Percentiles rank a stretch among this genome's conserved stretches.
phyloP scores from a whole-genome alignment of 2,329 filamentous ascomycete genomes.

The Biscogniauxia marginata region DNA sequence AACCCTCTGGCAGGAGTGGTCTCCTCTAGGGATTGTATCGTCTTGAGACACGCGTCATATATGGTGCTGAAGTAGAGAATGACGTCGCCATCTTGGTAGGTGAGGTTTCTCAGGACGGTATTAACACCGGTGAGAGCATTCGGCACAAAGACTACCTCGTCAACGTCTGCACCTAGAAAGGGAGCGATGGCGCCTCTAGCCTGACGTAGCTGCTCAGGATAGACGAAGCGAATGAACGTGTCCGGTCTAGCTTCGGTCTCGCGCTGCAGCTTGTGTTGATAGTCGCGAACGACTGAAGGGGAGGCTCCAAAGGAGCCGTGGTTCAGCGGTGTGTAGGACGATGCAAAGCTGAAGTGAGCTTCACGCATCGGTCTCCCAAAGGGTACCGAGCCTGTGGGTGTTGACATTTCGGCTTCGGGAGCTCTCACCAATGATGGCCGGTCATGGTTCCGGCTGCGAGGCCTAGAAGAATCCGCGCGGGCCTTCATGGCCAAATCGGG shows the following conservation, averaged over 20 bases:
- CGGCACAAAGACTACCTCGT: slow-evolving; percentile 65
- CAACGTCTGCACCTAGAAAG: slow-evolving; percentile 57
- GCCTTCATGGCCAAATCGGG: background rate
- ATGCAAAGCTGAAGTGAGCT: slow-evolving; percentile 33
- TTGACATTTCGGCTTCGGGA: background rate
- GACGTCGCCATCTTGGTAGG: slow-evolving; percentile 58
- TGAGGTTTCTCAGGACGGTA: slow-evolving; percentile 64
- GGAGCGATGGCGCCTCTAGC: slow-evolving; percentile 58
- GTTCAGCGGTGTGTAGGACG: slow-evolving; percentile 34
- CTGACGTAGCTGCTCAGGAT: slow-evolving; percentile 52
- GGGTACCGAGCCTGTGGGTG: slow-evolving; percentile 9
- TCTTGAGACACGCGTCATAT: slow-evolving; percentile 67
- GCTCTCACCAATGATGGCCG: too few relatives aligned
- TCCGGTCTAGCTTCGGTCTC: slow-evolving; percentile 62
- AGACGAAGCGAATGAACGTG: slow-evolving; percentile 61
- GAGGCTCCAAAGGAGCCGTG: slow-evolving; percentile 67
- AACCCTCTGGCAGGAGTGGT: slow-evolving; percentile 41
- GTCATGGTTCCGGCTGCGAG: too few relatives aligned
- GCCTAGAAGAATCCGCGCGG: background rate
- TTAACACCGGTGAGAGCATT: slow-evolving; percentile 72
- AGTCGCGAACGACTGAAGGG: slow-evolving; percentile 54
- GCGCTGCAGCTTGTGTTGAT: slow-evolving; percentile 53
- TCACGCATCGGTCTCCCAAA: slow-evolving; percentile 32
- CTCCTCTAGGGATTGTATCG: slow-evolving; percentile 59
- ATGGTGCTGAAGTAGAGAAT: slow-evolving; percentile 67